phyloP scores from a whole-genome alignment of 768 basidiomycete genomes.

The Cytidiella melzeri region DNA sequence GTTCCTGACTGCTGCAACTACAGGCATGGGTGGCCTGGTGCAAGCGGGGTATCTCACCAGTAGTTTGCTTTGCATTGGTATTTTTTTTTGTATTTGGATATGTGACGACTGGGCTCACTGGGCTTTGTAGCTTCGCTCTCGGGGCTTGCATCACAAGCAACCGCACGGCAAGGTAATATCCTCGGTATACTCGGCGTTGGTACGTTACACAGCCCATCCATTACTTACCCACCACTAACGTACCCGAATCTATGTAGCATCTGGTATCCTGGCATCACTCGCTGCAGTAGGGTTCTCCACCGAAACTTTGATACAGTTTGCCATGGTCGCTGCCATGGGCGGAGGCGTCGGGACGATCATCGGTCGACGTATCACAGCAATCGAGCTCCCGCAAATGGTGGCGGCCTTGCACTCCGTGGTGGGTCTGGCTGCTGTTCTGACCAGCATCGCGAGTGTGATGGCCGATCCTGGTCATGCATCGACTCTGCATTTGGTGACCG shows the following conservation, averaged over 20 bases:
- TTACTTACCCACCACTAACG: background rate
- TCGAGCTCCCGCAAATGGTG: slow-evolving; percentile 82
- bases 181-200: slow-evolving; percentile 81
- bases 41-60: slow-evolving; percentile 85
- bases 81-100: too few species aligned
- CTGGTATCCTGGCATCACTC: slow-evolving; percentile 75
- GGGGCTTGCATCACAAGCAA: slow-evolving; percentile 71
- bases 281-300: slow-evolving; percentile 79
- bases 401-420: slow-evolving; percentile 84
- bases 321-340: slow-evolving; percentile 69
- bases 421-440: slow-evolving; percentile 84
- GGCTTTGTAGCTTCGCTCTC: slow-evolving; percentile 59
- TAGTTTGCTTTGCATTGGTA: slow-evolving; percentile 82
- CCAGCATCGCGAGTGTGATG: slow-evolving; percentile 77
- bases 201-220: background rate
- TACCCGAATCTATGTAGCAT: slow-evolving; percentile 26
- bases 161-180: slow-evolving; percentile 82
- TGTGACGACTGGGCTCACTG: too few species aligned
- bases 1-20: slow-evolving; percentile 75
- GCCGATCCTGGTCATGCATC: slow-evolving; percentile 63
- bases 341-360: slow-evolving; percentile 64
- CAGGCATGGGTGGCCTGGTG: slow-evolving; percentile 80
- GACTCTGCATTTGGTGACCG: slow-evolving; percentile 73
- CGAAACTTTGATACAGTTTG: slow-evolving; percentile 73
- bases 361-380: slow-evolving; percentile 79